These are phyloP conservation scores for Bretziella fagacearum DNA, from an alignment of 2,329 filamentous ascomycete genomes.

Conservation along the genomic window DNA sequence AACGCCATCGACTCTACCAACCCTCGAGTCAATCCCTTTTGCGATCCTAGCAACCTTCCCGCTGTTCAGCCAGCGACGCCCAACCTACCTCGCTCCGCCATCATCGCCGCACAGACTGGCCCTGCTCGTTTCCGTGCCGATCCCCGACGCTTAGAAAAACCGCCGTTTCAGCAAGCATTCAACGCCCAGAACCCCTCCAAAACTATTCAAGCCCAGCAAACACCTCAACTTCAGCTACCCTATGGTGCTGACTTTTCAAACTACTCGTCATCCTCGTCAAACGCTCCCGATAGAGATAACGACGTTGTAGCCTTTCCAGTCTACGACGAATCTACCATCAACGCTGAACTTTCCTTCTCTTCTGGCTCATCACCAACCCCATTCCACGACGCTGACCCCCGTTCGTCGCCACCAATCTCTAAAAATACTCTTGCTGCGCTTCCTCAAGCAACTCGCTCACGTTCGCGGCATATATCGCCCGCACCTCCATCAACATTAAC, in stretches of 20 bases:
- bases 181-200: constrained; percentile 11
- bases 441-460: constrained; percentile 9
- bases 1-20: constrained; percentile 16
- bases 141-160: constrained; percentile 14
- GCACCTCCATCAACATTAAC: constrained; percentile 12
- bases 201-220: constrained; percentile 6
- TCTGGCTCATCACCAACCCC: constrained; percentile 2
- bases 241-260: constrained; percentile 14
- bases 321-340: constrained; percentile 13
- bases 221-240: constrained; percentile 12
- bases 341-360: constrained; percentile 12
- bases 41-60: constrained; percentile 13
- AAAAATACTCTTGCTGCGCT: constrained; percentile 11
- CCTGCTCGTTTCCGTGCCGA: constrained; percentile 15
- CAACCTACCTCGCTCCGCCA: constrained; percentile 14
- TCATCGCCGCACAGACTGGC: constrained; percentile 16
- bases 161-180: constrained; percentile 14
- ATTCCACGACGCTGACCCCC: constrained; percentile 11
- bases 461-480: constrained; percentile 13
- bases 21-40: constrained; percentile 13
- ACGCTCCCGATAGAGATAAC: not conserved
- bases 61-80: constrained; percentile 14
- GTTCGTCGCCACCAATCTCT: constrained; percentile 12
- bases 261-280: constrained; percentile 3
- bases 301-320: constrained; percentile 13